Evolutionary conservation across 2,329 filamentous ascomycete species (phyloP).

Genomic region (Pestalotiopsis fici): DNA sequence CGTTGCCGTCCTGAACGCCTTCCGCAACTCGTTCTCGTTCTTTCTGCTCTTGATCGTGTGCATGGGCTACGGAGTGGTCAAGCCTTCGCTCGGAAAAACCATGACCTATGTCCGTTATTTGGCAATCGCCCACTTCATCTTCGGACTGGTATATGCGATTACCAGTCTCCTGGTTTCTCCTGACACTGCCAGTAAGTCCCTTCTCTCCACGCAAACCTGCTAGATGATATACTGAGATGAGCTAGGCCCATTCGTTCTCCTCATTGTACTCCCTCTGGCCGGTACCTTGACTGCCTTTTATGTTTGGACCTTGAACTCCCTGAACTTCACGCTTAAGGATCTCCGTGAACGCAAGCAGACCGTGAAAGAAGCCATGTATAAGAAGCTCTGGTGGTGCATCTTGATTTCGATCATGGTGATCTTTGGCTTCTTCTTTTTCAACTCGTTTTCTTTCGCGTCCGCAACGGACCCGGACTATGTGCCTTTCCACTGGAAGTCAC

Average conservation of each 20-base stretch:
- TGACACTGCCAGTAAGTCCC: constrained; percentile 69
- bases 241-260: constrained; percentile 79
- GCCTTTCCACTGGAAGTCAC: constrained; percentile 93
- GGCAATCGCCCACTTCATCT: constrained; percentile 90
- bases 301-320: constrained; percentile 95
- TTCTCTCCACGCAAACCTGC: neutral
- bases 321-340: constrained; percentile 94
- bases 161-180: constrained; percentile 87
- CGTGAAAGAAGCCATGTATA: constrained; percentile 94
- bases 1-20: constrained; percentile 91
- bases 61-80: constrained; percentile 99
- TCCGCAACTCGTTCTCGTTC: constrained; percentile 96
- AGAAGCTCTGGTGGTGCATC: constrained; percentile 98
- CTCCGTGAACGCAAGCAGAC: constrained; percentile 92
- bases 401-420: constrained; percentile 90
- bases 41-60: constrained; percentile 97
- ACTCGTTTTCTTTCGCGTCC: constrained; percentile 92
- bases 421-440: constrained; percentile 98
- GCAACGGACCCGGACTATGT: constrained; percentile 85
- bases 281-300: constrained; percentile 95
- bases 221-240: constrained; percentile 19
- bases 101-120: constrained; percentile 94
- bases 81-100: constrained; percentile 84
- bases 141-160: constrained; percentile 90
- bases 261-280: constrained; percentile 90